Evolutionary conservation across 495 filamentous ascomycete species (phyloP).

Genomic region (Xylaria intraflava): DNA sequence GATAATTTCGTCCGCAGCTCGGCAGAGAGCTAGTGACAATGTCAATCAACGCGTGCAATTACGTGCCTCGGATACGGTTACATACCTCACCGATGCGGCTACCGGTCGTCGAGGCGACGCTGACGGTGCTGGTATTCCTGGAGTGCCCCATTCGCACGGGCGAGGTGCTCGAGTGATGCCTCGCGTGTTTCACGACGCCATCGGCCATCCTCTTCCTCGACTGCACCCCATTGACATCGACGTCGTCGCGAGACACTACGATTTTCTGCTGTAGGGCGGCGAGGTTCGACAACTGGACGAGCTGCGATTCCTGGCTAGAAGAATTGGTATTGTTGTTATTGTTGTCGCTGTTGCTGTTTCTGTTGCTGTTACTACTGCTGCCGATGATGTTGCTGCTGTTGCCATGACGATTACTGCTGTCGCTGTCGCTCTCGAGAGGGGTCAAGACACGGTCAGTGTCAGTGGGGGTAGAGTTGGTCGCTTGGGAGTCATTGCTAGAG

Average conservation of each 20-base stretch:
- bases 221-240: conserved; percentile 18
- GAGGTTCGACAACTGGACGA: conserved; percentile 47
- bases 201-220: conserved; percentile 59
- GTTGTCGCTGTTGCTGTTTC: conserved; percentile 36
- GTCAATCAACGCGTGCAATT: conserved; percentile 15
- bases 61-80: conserved; percentile 8
- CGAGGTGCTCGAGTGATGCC: conserved; percentile 32
- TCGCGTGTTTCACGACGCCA: conserved; percentile 51
- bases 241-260: conserved; percentile 26
- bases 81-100: conserved; percentile 71
- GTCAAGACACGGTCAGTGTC: conserved; percentile 40
- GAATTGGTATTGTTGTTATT: conserved; percentile 30
- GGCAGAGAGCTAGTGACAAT: conserved; percentile 55
- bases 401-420: conserved; percentile 29
- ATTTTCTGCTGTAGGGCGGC: conserved; percentile 47
- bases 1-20: conserved; percentile 73
- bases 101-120: conserved; percentile 46
- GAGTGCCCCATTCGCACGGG: conserved; percentile 50
- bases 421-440: conserved; percentile 40
- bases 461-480: conserved; percentile 34
- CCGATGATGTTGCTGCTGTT: no score
- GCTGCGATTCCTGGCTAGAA: conserved; percentile 43
- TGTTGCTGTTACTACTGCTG: conserved; percentile 29
- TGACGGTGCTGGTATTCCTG: conserved; percentile 58
- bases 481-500: conserved; percentile 37